Conservation (phyloP, 768 basidiomycete species). For the Pisolithus microcarpus region DNA sequence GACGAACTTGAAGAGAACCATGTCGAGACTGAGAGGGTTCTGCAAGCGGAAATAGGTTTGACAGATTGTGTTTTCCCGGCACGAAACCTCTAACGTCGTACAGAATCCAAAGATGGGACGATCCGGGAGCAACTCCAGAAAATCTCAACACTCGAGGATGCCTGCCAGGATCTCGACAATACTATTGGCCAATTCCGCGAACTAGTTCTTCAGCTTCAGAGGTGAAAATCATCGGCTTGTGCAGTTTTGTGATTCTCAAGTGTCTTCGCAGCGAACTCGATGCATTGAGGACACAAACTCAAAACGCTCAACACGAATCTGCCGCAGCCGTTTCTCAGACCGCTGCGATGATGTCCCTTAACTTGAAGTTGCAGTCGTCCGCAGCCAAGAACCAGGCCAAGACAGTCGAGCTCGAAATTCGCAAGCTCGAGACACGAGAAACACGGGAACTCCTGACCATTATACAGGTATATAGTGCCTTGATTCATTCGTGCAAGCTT, state of each 20-base stretch:
- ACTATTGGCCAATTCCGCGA: constrained; percentile 94
- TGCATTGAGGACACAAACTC: constrained; percentile 72
- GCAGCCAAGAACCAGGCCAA: constrained; percentile 87
- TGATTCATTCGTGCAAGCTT: neutral
- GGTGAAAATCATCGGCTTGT: constrained; percentile 34
- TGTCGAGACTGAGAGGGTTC: constrained; percentile 81
- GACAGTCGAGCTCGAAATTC: constrained; percentile 84
- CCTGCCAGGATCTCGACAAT: constrained; percentile 74
- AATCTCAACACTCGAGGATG: constrained; percentile 66
- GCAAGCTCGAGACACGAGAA: constrained; percentile 78
- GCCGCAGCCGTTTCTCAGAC: constrained; percentile 81
- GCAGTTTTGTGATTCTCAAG: neutral
- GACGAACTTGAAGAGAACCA: constrained; percentile 98
- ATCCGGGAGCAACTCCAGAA: constrained; percentile 61
- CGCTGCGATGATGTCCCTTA: constrained; percentile 89
- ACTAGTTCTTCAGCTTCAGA: constrained; percentile 76
- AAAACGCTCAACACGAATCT: constrained; percentile 76
- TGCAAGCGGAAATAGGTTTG: constrained; percentile 86
- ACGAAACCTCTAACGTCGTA: neutral
- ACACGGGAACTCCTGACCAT: constrained; percentile 74
- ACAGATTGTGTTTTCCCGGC: neutral
- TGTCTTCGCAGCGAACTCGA: constrained; percentile 69
- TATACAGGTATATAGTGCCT: constrained; percentile 51
- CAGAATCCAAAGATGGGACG: constrained; percentile 65
- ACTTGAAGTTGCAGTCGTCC: constrained; percentile 88